A percentile compares a stretch with the other conserved stretches of the same genome.
phyloP scores from a whole-genome alignment of 2,329 filamentous ascomycete species.

The Cryphonectria carpinicola region DNA sequence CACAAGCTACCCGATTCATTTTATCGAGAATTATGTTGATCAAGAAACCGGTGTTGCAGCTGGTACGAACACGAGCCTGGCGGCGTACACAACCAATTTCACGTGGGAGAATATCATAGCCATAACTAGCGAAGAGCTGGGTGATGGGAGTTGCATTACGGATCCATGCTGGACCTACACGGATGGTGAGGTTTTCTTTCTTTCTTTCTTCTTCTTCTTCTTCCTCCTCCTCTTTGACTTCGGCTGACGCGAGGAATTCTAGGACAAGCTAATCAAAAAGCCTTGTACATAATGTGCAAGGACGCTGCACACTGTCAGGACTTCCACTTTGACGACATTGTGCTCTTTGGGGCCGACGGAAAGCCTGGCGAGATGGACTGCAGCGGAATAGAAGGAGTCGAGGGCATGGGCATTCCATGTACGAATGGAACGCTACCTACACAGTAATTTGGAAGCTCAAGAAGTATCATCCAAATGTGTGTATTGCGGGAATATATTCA shows the following conservation, averaged over 20 bases:
- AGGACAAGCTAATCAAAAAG: constrained; percentile 30
- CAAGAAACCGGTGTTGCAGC: constrained; percentile 29
- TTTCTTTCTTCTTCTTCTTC: too few relatives aligned
- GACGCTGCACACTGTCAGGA: constrained; percentile 31
- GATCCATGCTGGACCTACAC: constrained; percentile 33
- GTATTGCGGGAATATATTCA: neutral
- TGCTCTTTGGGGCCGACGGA: constrained; percentile 30
- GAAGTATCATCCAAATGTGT: neutral
- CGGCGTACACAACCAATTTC: constrained; percentile 31
- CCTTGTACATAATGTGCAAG: constrained; percentile 29
- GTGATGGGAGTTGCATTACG: constrained; percentile 32
- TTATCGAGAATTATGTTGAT: constrained; percentile 34
- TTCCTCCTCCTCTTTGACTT: too few relatives aligned
- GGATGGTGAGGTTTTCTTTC: constrained; percentile 16
- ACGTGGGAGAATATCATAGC: constrained; percentile 32
- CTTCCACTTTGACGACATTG: constrained; percentile 31
- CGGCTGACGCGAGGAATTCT: neutral
- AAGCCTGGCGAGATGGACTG: constrained; percentile 32
- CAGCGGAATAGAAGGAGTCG: constrained; percentile 30
- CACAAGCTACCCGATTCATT: constrained; percentile 33
- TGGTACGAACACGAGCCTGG: constrained; percentile 27
- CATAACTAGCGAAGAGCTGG: constrained; percentile 20
- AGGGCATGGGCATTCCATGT: constrained; percentile 32
- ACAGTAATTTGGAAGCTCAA: neutral
- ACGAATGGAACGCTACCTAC: constrained; percentile 29